Base-by-base conservation (phyloP, 352 stramenopile genomes). In the Phytophthora pseudosyringae region DNA sequence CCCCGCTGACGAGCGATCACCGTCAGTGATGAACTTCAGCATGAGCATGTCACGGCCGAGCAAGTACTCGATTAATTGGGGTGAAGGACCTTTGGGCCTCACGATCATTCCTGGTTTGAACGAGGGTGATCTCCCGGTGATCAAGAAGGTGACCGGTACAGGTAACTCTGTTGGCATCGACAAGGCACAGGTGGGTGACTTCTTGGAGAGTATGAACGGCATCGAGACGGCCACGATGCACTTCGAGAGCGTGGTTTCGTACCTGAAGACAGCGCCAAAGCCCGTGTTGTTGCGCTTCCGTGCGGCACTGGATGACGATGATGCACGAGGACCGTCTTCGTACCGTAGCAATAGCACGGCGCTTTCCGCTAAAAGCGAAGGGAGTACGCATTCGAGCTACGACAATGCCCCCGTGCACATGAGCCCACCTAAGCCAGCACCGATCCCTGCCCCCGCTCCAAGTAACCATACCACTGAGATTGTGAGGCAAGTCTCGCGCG, bases 111-210 rank as follows among this genome's bases (percentile, higher is more conserved):
- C 87, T 5, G 87, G 87, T 10, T 64, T 94, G 36, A 73, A 90
- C n/a, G 82, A 92, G 7, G 73, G 78, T 7, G 86, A 94, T 33
- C 71, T 94, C 28, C 88, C 88, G 0, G 86, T 96, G 48, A 96
- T 96, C 43, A 96, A 94, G 64, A 93, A 93, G 54, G 84, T 96
- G 28, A 96, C 88, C 12, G 88, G 88, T 28, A 96, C 88, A 0
- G 88, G 88, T 43, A 91, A 83, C 16, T 91, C 80, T 2, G 62
- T 76, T 21, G 88, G 88, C 32, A 93, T 96, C 21, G 86, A 96
- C 55, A 86, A 86, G 50, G 88, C 88, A 3, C 86, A 94, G 35
- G 74, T 94, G 35, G 88, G 88, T 26, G 88, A 96, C 29, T 88
- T 88, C 28, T 70, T 96, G 35, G 83, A 91, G 61, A 90, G 70